phyloP scores from a whole-genome alignment of 352 stramenopile species.

The Pythium apleroticum region DNA sequence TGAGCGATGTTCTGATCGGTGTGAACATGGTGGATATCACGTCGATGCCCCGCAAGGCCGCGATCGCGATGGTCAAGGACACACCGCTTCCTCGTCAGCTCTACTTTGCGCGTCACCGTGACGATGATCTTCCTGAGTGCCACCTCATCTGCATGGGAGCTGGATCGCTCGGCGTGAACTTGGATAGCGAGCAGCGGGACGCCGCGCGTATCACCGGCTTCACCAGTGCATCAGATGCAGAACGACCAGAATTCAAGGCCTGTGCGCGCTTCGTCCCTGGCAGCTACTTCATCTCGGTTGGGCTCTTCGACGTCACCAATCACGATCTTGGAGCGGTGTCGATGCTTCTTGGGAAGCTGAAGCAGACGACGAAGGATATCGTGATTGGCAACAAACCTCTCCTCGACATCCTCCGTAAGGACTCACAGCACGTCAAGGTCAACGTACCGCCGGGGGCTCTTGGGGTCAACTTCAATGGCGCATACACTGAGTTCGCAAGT shows the following conservation, averaged over 20 bases:
- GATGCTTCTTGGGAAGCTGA: conserved; percentile 44
- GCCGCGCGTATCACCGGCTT: conserved; percentile 47
- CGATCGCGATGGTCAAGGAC: conserved; percentile 32
- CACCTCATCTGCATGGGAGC: conserved; percentile 39
- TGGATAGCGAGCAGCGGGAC: conserved; percentile 35
- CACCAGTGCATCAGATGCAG: conserved; percentile 36
- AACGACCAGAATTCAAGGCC: conserved; percentile 36
- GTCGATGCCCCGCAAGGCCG: conserved; percentile 30
- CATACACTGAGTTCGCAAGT: conserved; percentile 24
- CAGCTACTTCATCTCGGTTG: conserved; percentile 65
- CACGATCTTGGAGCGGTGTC: conserved; percentile 45
- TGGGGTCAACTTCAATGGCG: conserved; percentile 48
- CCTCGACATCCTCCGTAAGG: conserved; percentile 29
- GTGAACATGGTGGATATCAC: conserved; percentile 50
- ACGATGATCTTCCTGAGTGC: conserved; percentile 38
- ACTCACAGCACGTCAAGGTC: conserved; percentile 16
- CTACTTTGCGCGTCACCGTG: conserved; percentile 33
- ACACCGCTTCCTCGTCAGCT: conserved; percentile 35
- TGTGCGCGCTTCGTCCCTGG: conserved; percentile 42
- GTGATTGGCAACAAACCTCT: conserved; percentile 42
- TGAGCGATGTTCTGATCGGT: conserved; percentile 44
- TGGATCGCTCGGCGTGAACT: conserved; percentile 48
- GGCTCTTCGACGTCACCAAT: conserved; percentile 55
- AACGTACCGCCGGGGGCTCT: conserved; percentile 40
- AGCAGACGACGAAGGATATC: conserved; percentile 38